A percentile compares a stretch with the other conserved stretches of the same genome.
phyloP scores from a whole-genome alignment of 345 rosid species.

The Moricandia moricandioides region DNA sequence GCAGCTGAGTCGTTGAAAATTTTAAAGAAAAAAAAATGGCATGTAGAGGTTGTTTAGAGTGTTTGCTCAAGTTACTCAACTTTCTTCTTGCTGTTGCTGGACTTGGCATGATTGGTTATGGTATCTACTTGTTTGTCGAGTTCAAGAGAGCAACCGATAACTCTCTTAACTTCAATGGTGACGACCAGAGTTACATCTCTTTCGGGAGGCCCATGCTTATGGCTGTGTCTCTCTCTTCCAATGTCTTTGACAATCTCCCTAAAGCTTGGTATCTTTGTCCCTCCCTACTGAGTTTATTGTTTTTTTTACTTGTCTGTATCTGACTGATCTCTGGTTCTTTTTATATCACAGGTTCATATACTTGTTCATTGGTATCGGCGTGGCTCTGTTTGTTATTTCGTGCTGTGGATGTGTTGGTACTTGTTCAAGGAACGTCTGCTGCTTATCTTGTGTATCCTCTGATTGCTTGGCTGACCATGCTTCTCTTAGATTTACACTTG shows the following conservation, averaged over 20 bases:
- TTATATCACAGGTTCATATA: slow-evolving; percentile 77
- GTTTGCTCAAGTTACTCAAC: slow-evolving; percentile 80
- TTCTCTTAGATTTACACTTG: background rate
- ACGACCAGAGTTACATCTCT: slow-evolving; percentile 40
- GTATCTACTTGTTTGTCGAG: slow-evolving; percentile 88
- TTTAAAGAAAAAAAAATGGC: slow-evolving; percentile 48
- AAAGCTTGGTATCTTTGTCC: slow-evolving; percentile 85
- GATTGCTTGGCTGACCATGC: background rate
- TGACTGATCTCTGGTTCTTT: slow-evolving; percentile 18
- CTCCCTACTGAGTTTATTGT: background rate
- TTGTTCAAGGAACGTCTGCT: slow-evolving; percentile 78
- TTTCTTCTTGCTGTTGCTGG: slow-evolving; percentile 74
- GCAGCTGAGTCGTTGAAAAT: background rate
- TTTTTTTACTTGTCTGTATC: background rate
- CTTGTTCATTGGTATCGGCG: slow-evolving; percentile 84
- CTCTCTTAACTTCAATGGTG: slow-evolving; percentile 28
- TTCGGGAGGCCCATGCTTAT: slow-evolving; percentile 88
- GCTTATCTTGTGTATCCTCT: slow-evolving; percentile 94
- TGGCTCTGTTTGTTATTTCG: slow-evolving; percentile 75
- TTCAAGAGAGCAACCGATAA: slow-evolving; percentile 47
- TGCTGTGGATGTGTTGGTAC: slow-evolving; percentile 89
- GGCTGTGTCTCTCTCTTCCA: slow-evolving; percentile 55
- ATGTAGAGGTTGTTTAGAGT: slow-evolving; percentile 76
- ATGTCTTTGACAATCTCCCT: slow-evolving; percentile 59
- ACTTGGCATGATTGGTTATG: slow-evolving; percentile 88